A percentile compares a stretch with the other conserved stretches of the same genome.
Evolutionary conservation across 2,329 filamentous ascomycete genomes (phyloP).

Genomic region (Fusarium sp.): DNA sequence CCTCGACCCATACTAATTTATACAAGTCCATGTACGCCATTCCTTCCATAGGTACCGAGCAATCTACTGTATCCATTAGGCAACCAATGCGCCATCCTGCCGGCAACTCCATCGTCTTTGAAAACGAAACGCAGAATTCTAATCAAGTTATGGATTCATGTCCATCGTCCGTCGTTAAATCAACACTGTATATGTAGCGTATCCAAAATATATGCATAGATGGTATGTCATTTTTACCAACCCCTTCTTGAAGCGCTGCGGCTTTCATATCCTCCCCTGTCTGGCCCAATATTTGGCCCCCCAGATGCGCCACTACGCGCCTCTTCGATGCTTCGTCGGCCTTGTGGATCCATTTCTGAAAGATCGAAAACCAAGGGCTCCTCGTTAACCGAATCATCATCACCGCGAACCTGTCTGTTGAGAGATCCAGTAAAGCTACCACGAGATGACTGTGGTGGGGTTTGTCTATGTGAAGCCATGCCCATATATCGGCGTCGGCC

Average conservation of each 20-base stretch:
- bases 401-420: slow-evolving; percentile 54
- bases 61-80: slow-evolving; percentile 21
- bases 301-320: slow-evolving; percentile 55
- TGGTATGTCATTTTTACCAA: slow-evolving; percentile 47
- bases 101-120: slow-evolving; percentile 30
- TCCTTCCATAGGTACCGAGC: slow-evolving; percentile 13
- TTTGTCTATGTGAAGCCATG: slow-evolving; percentile 56
- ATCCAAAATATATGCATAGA: slow-evolving; percentile 17
- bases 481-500: slow-evolving; percentile 60
- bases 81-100: slow-evolving; percentile 32
- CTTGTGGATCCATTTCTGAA: slow-evolving; percentile 74
- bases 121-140: slow-evolving; percentile 26
- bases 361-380: slow-evolving; percentile 79
- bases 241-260: slow-evolving; percentile 52
- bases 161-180: slow-evolving; percentile 1
- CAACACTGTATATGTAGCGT: slow-evolving; percentile 17
- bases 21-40: slow-evolving; percentile 31
- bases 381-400: slow-evolving; percentile 68
- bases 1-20: slow-evolving; percentile 14
- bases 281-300: slow-evolving; percentile 46
- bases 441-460: slow-evolving; percentile 58
- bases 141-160: slow-evolving; percentile 9
- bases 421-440: slow-evolving; percentile 59
- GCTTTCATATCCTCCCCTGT: slow-evolving; percentile 56
- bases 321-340: slow-evolving; percentile 70